phyloP scores from a whole-genome alignment of 2,329 filamentous ascomycete genomes.

The Aciculosporium take region DNA sequence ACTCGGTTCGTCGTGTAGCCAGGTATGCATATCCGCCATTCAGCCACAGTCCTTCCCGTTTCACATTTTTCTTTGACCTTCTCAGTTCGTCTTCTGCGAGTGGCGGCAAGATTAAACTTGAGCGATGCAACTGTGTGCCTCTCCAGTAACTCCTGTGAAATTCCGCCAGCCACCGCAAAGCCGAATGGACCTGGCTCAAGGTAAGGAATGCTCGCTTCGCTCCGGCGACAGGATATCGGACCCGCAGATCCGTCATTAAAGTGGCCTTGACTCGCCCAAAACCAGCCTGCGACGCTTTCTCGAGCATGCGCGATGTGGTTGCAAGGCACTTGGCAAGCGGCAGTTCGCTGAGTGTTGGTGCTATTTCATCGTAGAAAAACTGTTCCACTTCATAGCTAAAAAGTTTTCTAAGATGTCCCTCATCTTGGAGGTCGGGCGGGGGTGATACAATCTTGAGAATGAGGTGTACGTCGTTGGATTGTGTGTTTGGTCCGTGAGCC shows the following conservation, averaged over 20 bases:
- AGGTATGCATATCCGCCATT: slow-evolving; percentile 59
- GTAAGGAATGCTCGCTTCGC: slow-evolving; percentile 36
- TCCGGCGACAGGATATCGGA: slow-evolving; percentile 39
- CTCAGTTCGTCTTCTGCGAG: slow-evolving; percentile 33
- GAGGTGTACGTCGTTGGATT: slow-evolving; percentile 19
- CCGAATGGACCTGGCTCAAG: slow-evolving; percentile 32
- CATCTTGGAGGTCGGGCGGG: slow-evolving; percentile 28
- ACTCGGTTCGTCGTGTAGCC: slow-evolving; percentile 45
- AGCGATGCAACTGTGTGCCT: slow-evolving; percentile 8
- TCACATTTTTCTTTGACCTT: slow-evolving; percentile 5
- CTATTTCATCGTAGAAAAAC: slow-evolving; percentile 46
- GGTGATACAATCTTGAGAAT: slow-evolving; percentile 48
- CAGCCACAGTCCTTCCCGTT: slow-evolving; percentile 34
- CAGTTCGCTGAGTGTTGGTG: slow-evolving; percentile 30
- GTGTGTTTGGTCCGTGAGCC: neutral
- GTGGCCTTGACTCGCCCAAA: slow-evolving; percentile 33
- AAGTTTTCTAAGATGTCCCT: slow-evolving; percentile 51
- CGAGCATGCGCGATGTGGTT: slow-evolving; percentile 22
- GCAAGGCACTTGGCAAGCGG: slow-evolving; percentile 37
- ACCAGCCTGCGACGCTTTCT: slow-evolving; percentile 14
- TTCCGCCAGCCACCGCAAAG: slow-evolving; percentile 46
- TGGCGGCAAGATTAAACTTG: slow-evolving; percentile 35
- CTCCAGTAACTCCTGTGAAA: slow-evolving; percentile 46
- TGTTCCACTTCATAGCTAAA: slow-evolving; percentile 55
- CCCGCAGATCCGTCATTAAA: slow-evolving; percentile 41